phyloP scores from a whole-genome alignment of 2,329 filamentous ascomycete species.

The Colletotrichum limetticola region DNA sequence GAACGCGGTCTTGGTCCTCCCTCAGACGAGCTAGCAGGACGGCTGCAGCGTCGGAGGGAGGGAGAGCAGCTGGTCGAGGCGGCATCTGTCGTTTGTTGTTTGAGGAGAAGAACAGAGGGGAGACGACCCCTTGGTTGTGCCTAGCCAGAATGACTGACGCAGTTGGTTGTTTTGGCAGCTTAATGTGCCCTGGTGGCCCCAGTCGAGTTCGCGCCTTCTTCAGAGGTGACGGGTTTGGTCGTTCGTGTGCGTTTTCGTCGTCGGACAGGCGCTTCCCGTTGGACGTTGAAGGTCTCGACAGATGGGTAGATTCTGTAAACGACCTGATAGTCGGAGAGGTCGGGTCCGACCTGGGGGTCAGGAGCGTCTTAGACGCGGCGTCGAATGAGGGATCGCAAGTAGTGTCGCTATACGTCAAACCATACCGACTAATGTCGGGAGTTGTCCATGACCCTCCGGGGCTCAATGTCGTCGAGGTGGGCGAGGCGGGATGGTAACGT shows the following conservation, averaged over 20 bases:
- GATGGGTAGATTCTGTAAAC: slow-evolving; percentile 13
- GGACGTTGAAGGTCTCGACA: slow-evolving; percentile 28
- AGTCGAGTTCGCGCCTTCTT: slow-evolving; percentile 62
- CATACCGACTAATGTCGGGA: slow-evolving; percentile 43
- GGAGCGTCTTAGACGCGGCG: slow-evolving; percentile 23
- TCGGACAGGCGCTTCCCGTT: slow-evolving; percentile 44
- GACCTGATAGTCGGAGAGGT: slow-evolving; percentile 19
- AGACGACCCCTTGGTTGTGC: slow-evolving; percentile 51
- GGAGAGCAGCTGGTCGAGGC: slow-evolving; percentile 50
- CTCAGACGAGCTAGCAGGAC: slow-evolving; percentile 59
- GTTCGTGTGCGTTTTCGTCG: slow-evolving; percentile 29
- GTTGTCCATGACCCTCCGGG: slow-evolving; percentile 31
- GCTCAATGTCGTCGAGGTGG: slow-evolving; percentile 14
- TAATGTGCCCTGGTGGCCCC: slow-evolving; percentile 55
- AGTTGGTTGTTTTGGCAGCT: slow-evolving; percentile 46
- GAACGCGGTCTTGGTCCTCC: slow-evolving; percentile 59
- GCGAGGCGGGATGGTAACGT: slow-evolving; percentile 27
- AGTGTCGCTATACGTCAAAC: slow-evolving; percentile 40
- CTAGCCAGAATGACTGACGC: slow-evolving; percentile 39
- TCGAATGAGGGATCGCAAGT: slow-evolving; percentile 36
- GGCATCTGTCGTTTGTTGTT: slow-evolving; percentile 47
- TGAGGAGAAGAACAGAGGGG: slow-evolving; percentile 64
- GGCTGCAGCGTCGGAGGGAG: slow-evolving; percentile 52
- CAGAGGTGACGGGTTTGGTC: slow-evolving; percentile 41
- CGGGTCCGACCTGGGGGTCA: slow-evolving; percentile 21